Base-by-base conservation (phyloP, 805 yeast species). In the Danielia oregonensis region DNA sequence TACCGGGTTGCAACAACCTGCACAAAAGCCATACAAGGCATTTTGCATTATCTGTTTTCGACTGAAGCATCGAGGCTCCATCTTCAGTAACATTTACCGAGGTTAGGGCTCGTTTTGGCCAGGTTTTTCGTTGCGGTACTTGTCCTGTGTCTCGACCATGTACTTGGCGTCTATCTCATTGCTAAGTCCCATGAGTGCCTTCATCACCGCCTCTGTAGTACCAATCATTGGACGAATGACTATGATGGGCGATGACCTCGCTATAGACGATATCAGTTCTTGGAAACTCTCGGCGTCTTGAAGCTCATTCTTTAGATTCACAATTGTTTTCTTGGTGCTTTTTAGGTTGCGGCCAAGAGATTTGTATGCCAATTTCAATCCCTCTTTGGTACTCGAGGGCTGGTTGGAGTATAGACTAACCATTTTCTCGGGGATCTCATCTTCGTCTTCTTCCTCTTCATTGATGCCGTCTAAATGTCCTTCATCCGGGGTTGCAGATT, bases 191-290 rank as follows among this genome's bases (percentile, higher is more conserved):
- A 86, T 72, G 32, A 89, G 65, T 0, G 95, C 74, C 50, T 79
- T 84, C 5, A 91, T 82, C 5, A 89, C 70, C 0, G 95, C 95
- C 54, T 87, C 96, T 0, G 96, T 84, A 0, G 95, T 87, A 2
- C 97, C 97, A 48, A 89, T 87, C 42, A 87, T 72, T 2, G 97
- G 96, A 27, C 96, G 59, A 2, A 89, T 70, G 11, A 89, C 58
- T 13, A 86, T 80, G 11, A 86, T 76, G 0, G 97, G 97, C 1
- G 95, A 78, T 0, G 83, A 86, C 43, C 74, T 76, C 10, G 85
- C 80, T 10, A 87, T 67, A 1, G 86, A 79, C 13, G 68, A 59
- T 0, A 86, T 74, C 0, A 89, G 86, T 4, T 72, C 81, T 47
- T 76, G 81, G 0, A 86, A 78, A 40, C 72, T 76, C 0, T 78